Evolutionary conservation across 805 yeast genomes (phyloP).

Genomic region (Saturnispora quitensis): DNA sequence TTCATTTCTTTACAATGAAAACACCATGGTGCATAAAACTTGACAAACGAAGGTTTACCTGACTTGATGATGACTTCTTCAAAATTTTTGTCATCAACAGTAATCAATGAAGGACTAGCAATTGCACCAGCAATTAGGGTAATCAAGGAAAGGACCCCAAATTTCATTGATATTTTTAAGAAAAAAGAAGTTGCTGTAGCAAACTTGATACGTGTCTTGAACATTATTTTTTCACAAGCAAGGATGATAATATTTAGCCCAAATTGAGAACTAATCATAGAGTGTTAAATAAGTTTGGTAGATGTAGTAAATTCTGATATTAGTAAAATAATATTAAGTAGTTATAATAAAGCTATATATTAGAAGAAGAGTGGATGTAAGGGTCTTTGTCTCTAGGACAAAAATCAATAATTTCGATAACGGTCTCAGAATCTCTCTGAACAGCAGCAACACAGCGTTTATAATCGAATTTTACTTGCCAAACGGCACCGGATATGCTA

Average conservation of each 20-base stretch:
- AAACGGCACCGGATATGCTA: slow-evolving; percentile 75
- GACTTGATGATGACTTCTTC: slow-evolving; percentile 48
- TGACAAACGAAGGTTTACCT: slow-evolving; percentile 66
- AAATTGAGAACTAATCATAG: neutral
- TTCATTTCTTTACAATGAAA: slow-evolving; percentile 52
- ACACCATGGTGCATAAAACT: slow-evolving; percentile 71
- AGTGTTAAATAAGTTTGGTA: neutral
- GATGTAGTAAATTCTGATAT: neutral
- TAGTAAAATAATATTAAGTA: neutral
- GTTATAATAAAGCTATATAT: neutral
- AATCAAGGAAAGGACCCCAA: neutral
- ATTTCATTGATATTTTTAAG: neutral
- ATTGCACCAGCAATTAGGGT: neutral
- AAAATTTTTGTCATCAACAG: slow-evolving; percentile 40
- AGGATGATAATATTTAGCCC: neutral
- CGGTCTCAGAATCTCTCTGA: slow-evolving; percentile 57
- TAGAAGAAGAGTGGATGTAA: slow-evolving; percentile 1
- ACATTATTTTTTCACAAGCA: neutral
- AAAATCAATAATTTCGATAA: slow-evolving; percentile 79
- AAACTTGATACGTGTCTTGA: neutral
- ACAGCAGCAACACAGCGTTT: slow-evolving; percentile 88
- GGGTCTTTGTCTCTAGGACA: slow-evolving; percentile 28
- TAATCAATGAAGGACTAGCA: neutral
- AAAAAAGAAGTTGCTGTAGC: neutral
- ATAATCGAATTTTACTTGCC: slow-evolving; percentile 89